Conservation (phyloP, 2,329 filamentous ascomycete species). For the Pseudogymnoascus sp. region DNA sequence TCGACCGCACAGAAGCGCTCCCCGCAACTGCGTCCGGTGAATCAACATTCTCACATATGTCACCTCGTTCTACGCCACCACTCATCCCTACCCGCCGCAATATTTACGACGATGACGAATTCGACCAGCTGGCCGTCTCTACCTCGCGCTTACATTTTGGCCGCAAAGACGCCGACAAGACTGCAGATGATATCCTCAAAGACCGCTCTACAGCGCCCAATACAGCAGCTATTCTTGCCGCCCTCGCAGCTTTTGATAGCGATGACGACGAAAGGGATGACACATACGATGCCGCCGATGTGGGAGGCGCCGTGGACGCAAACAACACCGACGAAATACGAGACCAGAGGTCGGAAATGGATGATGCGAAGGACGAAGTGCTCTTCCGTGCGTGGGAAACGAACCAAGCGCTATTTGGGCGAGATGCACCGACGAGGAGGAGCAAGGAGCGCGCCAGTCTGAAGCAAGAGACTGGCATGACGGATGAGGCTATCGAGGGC, state of each 20-base stretch:
- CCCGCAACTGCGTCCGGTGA: conserved; percentile 31
- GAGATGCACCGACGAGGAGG: conserved; percentile 64
- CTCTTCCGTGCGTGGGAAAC: conserved; percentile 67
- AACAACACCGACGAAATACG: conserved; percentile 35
- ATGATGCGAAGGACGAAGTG: conserved; percentile 56
- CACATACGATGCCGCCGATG: conserved; percentile 87
- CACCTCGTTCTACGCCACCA: conserved; percentile 53
- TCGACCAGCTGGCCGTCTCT: conserved; percentile 63
- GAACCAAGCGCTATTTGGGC: conserved; percentile 58
- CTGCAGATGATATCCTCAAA: conserved; percentile 64
- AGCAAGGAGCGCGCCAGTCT: conserved; percentile 55
- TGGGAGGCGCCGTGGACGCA: conserved; percentile 78
- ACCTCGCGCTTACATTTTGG: conserved; percentile 70
- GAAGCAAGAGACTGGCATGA: conserved; percentile 74
- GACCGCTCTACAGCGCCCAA: conserved; percentile 58
- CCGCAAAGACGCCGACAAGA: conserved; percentile 54
- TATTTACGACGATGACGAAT: conserved; percentile 71
- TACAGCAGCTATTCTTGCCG: conserved; percentile 82
- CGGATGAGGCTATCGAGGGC: conserved; percentile 87
- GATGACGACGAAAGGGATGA: conserved; percentile 97
- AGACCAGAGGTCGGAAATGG: conserved; percentile 27
- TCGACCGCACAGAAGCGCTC: conserved; percentile 59
- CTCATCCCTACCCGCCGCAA: conserved; percentile 57
- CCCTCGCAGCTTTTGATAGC: conserved; percentile 79
- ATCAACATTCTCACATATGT: conserved; percentile 37